Base-by-base conservation (phyloP, 2,329 filamentous ascomycete species). In the Coniochaeta sp. region DNA sequence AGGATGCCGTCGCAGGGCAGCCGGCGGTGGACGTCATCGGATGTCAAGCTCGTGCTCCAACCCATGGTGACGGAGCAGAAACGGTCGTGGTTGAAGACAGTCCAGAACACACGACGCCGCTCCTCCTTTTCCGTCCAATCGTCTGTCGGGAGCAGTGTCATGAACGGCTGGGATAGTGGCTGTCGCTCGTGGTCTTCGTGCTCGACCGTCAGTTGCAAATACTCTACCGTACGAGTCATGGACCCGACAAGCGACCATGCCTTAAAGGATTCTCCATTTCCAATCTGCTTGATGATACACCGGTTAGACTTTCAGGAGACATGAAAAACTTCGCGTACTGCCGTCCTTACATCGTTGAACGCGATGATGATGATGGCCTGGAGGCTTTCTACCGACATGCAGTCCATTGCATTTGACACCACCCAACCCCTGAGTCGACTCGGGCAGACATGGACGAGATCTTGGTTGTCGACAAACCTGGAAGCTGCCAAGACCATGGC, bases 1-100 rank as follows among this genome's bases (percentile, higher is more conserved):
- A 73, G 64, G 0, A 68, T 71, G 0, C 78, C 77, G 26, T 79
- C 76, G 7, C 71, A 71, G 3, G 73, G 73, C 2, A 75, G 64
- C 26, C 71, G 67, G 9, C 69, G 67, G 28, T 67, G 67, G 26
- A 74, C 68, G 62, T 74, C 71, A 7, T 68, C 66, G 14, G 65
- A 64, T 8, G 71, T 72, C 5, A 75, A 63, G 50, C 68, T 73
- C 1, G 69, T 70, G 58, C 74, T 74, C 71, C 72, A 72, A 33
- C 67, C 67, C 47, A 64, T 68, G 17, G 63, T 64, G 9, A 67
- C 63, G 69, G 50, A 16, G 62, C 59, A 62, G 71, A 72, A 71
- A 22, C 71, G 63, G 59, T 74, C 71, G 19, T 72, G 59, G 19
- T 67, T 64, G 64, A 74, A 74, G 34, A 74, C 64, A 24, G 66